A percentile compares a stretch with the other conserved stretches of the same genome.
phyloP scores from a whole-genome alignment of 805 yeast species.

The Saccharomycopsis selenospora region DNA sequence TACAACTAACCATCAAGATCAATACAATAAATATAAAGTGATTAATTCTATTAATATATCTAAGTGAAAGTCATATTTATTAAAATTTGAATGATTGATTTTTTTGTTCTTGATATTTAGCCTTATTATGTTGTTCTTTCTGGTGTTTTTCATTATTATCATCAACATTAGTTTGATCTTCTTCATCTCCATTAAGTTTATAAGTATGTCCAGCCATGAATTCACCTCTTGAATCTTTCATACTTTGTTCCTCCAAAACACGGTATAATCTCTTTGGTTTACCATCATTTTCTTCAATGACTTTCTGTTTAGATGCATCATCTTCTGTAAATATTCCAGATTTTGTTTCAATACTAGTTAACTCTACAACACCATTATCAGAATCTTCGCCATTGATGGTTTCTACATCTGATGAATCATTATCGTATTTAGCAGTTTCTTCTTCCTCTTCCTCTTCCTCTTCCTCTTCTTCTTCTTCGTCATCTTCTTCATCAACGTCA shows the following conservation, averaged over 20 bases:
- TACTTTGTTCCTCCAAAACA: conserved; percentile 15
- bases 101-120: not conserved
- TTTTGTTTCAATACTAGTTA: not conserved
- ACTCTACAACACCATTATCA: not conserved
- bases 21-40: too few relatives aligned
- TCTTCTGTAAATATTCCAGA: not conserved
- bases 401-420: conserved; percentile 5
- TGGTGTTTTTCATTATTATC: conserved; percentile 8
- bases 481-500: conserved; percentile 21
- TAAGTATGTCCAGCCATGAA: conserved; percentile 13
- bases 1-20: too few relatives aligned
- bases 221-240: conserved; percentile 6
- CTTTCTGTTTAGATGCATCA: not conserved
- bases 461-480: conserved; percentile 23
- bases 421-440: not conserved
- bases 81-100: not conserved
- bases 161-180: conserved; percentile 3
- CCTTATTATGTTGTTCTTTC: conserved; percentile 1
- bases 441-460: conserved; percentile 11
- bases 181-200: conserved; percentile 1
- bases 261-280: conserved; percentile 16
- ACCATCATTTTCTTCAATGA: not conserved
- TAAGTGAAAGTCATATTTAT: too few relatives aligned
- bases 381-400: not conserved
- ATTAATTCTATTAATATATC: too few relatives aligned